These are phyloP conservation scores for Cnidoscolus chayamansa DNA, from an alignment of 441 rosid species.

Conservation along the genomic window DNA sequence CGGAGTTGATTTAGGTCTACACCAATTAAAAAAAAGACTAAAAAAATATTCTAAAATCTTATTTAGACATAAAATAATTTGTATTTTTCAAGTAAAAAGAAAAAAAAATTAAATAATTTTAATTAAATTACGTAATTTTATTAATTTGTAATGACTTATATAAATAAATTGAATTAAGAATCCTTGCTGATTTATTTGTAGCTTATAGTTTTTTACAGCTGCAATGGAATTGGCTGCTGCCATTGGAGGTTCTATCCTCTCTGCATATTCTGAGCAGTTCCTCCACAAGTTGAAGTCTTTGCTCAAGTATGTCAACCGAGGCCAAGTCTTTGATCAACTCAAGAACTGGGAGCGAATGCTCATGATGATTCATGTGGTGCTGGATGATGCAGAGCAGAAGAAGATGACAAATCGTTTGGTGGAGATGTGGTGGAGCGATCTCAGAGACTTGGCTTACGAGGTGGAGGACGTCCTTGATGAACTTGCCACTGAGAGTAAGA, in stretches of 20 bases:
- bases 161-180: too few relatives aligned
- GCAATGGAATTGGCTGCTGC: neutral
- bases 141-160: too few relatives aligned
- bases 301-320: neutral
- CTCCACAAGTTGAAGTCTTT: neutral
- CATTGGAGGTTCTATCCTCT: neutral
- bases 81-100: too few relatives aligned
- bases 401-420: neutral
- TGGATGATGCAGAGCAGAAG: conserved; percentile 11
- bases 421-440: neutral
- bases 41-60: too few relatives aligned
- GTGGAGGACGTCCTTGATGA: conserved; percentile 4
- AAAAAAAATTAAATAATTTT: too few relatives aligned
- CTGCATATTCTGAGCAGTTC: neutral
- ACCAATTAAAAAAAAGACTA: too few relatives aligned
- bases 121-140: too few relatives aligned
- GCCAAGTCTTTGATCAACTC: neutral
- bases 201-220: neutral
- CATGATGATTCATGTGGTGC: neutral
- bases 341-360: neutral
- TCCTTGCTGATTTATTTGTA: too few relatives aligned
- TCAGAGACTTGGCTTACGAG: conserved; percentile 5
- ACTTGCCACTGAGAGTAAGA: neutral
- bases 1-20: too few relatives aligned
- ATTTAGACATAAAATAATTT: too few relatives aligned